A percentile compares a stretch with the other conserved stretches of the same genome.
Evolutionary conservation across 2,329 filamentous ascomycete genomes (phyloP).

Genomic region (Colletotrichum nymphaeae): DNA sequence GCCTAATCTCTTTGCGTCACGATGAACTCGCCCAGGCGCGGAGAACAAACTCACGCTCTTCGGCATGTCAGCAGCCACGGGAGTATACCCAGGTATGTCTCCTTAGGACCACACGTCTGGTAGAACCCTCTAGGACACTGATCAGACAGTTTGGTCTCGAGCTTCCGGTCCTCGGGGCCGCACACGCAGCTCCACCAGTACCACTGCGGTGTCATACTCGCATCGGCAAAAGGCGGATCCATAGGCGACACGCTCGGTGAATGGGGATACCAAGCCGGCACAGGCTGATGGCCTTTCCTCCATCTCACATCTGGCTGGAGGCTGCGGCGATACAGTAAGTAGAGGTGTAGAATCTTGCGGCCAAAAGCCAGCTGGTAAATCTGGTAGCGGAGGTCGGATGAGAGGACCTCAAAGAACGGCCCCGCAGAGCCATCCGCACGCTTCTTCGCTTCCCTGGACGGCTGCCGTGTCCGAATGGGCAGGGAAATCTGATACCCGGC

Average conservation of each 20-base stretch:
- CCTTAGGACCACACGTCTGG: conserved; percentile 28
- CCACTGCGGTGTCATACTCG: conserved; percentile 31
- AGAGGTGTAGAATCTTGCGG: conserved; percentile 30
- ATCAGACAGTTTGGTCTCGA: conserved; percentile 31
- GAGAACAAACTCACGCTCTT: conserved; percentile 28
- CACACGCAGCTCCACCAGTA: conserved; percentile 38
- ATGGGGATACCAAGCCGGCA: conserved; percentile 33
- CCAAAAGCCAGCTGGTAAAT: conserved; percentile 36
- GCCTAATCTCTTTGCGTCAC: conserved; percentile 2
- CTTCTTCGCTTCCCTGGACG: background rate
- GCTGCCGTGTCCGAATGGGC: conserved; percentile 1
- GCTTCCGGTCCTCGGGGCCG: conserved; percentile 26
- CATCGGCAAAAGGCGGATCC: conserved; percentile 32
- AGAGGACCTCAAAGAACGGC: conserved; percentile 33
- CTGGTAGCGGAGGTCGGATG: conserved; percentile 32
- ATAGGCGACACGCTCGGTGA: conserved; percentile 33
- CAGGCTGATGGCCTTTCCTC: conserved; percentile 34
- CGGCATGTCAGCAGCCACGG: conserved; percentile 34
- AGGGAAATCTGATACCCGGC: background rate
- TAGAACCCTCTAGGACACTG: conserved; percentile 35
- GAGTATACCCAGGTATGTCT: conserved; percentile 31
- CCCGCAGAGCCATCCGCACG: background rate
- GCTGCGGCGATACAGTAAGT: conserved; percentile 33
- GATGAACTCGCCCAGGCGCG: background rate
- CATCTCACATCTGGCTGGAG: conserved; percentile 32